These are phyloP conservation scores for Pisolithus sp. DNA, from an alignment of 768 basidiomycete genomes.

Conservation along the genomic window DNA sequence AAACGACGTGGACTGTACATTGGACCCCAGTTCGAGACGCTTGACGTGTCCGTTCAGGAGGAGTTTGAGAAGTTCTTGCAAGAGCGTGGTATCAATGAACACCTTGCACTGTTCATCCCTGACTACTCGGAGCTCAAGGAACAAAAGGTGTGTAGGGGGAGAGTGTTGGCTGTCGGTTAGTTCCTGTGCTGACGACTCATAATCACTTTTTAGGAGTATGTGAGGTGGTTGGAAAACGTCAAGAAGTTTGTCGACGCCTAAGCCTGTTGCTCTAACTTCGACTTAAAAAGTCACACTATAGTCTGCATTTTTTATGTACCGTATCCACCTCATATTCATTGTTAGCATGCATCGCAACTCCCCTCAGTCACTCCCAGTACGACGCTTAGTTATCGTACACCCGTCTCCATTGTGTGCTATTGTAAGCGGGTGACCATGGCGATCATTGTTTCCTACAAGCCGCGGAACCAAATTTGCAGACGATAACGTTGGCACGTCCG, in stretches of 20 bases:
- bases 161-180: not conserved
- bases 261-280: not conserved
- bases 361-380: constrained; percentile 8
- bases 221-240: constrained; percentile 79
- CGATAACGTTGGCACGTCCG: too few relatives aligned
- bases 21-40: constrained; percentile 90
- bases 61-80: constrained; percentile 86
- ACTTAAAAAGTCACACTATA: not conserved
- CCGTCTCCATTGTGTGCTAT: not conserved
- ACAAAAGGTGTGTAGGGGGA: constrained; percentile 58
- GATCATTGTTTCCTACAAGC: too few relatives aligned
- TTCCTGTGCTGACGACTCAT: constrained; percentile 6
- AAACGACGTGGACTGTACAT: constrained; percentile 87
- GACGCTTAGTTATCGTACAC: not conserved
- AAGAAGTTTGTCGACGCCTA: constrained; percentile 73
- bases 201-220: constrained; percentile 79
- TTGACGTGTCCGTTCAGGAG: constrained; percentile 82
- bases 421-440: not conserved
- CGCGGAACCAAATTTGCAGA: too few relatives aligned
- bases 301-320: constrained; percentile 1
- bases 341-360: constrained; percentile 16
- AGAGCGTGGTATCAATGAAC: constrained; percentile 85
- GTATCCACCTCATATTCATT: constrained; percentile 8
- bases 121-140: constrained; percentile 89
- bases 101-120: constrained; percentile 78